Evolutionary conservation across 106 monocot genomes (phyloP).

Genomic region (Apostasia shenzhenica): DNA sequence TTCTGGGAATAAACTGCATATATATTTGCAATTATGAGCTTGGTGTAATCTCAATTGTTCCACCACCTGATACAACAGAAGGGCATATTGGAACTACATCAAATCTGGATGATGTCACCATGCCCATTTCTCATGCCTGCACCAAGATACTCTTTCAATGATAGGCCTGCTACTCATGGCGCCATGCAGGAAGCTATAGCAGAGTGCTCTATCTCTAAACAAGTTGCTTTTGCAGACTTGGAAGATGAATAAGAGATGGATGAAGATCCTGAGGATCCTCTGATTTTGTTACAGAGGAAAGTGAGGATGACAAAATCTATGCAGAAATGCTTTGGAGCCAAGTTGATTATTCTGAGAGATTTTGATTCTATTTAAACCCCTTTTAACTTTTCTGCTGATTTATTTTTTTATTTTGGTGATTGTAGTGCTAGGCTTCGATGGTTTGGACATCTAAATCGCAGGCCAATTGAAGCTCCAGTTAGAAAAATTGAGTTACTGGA

Average conservation of each 20-base stretch:
- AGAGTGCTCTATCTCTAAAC: slow-evolving; percentile 23
- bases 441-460: too few relatives aligned
- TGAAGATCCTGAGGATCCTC: slow-evolving; percentile 27
- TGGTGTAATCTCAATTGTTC: slow-evolving; percentile 52
- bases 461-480: too few relatives aligned
- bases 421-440: too few relatives aligned
- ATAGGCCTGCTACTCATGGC: slow-evolving; percentile 64
- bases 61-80: slow-evolving; percentile 13
- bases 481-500: too few relatives aligned
- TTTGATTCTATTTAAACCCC: neutral
- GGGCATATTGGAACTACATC: slow-evolving; percentile 1
- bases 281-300: slow-evolving; percentile 38
- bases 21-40: slow-evolving; percentile 90
- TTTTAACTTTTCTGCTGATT: too few relatives aligned
- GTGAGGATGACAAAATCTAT: slow-evolving; percentile 77
- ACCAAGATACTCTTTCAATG: slow-evolving; percentile 47
- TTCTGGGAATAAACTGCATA: slow-evolving; percentile 12
- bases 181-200: slow-evolving; percentile 66
- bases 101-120: slow-evolving; percentile 40
- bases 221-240: neutral
- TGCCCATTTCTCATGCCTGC: slow-evolving; percentile 83
- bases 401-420: too few relatives aligned
- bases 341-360: slow-evolving; percentile 44
- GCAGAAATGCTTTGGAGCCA: slow-evolving; percentile 95
- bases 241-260: slow-evolving; percentile 32